Base-by-base conservation (phyloP, 306 rosid species). In the Crotalaria pallida region DNA sequence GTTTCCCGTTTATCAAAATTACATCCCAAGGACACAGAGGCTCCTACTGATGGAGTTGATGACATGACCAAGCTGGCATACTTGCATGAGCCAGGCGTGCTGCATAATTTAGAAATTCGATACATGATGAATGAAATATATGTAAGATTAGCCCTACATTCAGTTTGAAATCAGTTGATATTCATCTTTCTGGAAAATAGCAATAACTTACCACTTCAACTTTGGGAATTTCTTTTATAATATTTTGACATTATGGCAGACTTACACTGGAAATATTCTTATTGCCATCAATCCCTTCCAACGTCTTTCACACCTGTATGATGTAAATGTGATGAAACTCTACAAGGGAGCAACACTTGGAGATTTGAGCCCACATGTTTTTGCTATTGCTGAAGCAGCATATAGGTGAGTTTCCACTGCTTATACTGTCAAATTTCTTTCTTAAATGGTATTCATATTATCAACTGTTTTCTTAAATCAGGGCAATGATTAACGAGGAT, bases 281-380 rank as follows among this genome's bases (percentile, higher is more conserved):
- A 93, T 93, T 66, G 94, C 98, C 24, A 83, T 93, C 80, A 93
- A 93, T 83, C 98, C 98, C 48, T 93, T 90, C 76, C 94, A 84
- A 83, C 84, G 69, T 70, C 88, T 90, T 51, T 49, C 87, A 65
- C 77, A 87, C 64, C 74, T 90, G 44, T 90, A 88, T 77, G 90
- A 88, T 71, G 71, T 75, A 65, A n/a, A 16, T 76, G 74, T 61
- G 65, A 93, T 90, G 98, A 80, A 87, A 80, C 67, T 59, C 47
- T 93, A 93, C 86, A 90, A 81, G 62, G 94, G 96, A 55, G 82
- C 80, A 33, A 61, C 73, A 53, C 3, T 78, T 48, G 96, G 89
- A 68, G 83, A 85, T 58, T 85, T 90, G 57, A 72, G 83, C 78
- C 98, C 97, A 58, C 98, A 93, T 80, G 94, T 90, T 58, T 90